A percentile compares a stretch with the other conserved stretches of the same genome.
These are phyloP conservation scores for Apophysomyces trapeziformis DNA, from an alignment of 371 early-diverging fungal genomes.

Conservation along the genomic window DNA sequence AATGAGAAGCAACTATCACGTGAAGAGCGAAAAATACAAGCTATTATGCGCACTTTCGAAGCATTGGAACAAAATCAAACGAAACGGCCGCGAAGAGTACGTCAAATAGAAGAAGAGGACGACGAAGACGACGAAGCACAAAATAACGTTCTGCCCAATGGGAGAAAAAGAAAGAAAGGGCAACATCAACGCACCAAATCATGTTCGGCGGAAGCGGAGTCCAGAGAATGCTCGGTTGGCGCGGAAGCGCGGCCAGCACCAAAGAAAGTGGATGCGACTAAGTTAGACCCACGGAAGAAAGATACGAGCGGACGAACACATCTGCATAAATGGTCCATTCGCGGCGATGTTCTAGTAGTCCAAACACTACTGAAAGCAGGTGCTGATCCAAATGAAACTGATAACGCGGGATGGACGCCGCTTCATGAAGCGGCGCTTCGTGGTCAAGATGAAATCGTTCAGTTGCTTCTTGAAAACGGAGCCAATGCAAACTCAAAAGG, in stretches of 20 bases:
- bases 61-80: constrained; percentile 42
- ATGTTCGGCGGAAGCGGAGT: constrained; percentile 18
- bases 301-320: constrained; percentile 65
- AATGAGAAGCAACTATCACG: constrained; percentile 43
- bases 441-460: constrained; percentile 66
- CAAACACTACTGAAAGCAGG: constrained; percentile 68
- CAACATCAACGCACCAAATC: constrained; percentile 26
- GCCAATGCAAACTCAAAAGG: constrained; percentile 76
- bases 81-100: constrained; percentile 29
- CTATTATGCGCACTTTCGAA: constrained; percentile 57
- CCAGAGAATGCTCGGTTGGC: constrained; percentile 41
- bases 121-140: constrained; percentile 19
- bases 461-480: constrained; percentile 69
- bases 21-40: constrained; percentile 75
- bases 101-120: constrained; percentile 34
- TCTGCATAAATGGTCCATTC: constrained; percentile 57
- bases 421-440: constrained; percentile 78
- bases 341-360: constrained; percentile 60
- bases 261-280: constrained; percentile 25
- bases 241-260: constrained; percentile 12
- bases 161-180: constrained; percentile 12
- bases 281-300: constrained; percentile 49
- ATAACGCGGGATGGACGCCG: constrained; percentile 80
- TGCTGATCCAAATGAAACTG: constrained; percentile 72
- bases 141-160: constrained; percentile 3